Evolutionary conservation across 1,139 yeast genomes (phyloP).

Genomic region (Blastobotrys raffinosifermentans): DNA sequence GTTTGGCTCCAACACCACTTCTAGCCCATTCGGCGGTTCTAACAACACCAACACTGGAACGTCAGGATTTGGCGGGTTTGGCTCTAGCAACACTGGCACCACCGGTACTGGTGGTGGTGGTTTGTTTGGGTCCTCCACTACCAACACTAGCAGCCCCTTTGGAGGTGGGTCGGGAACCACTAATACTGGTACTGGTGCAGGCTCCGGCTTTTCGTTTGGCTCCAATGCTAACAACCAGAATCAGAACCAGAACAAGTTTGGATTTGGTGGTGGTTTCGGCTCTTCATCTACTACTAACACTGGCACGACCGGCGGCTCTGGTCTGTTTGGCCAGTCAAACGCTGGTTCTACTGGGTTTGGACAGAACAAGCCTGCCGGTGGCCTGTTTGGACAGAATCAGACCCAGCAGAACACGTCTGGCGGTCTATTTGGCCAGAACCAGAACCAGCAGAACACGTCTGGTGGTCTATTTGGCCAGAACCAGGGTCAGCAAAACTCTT

Average conservation of each 20-base stretch:
- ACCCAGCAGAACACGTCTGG: conserved; percentile 16
- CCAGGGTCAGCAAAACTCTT: conserved; percentile 11
- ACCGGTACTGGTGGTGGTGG: conserved; percentile 24
- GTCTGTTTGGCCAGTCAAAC: not conserved
- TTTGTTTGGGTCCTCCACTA: conserved; percentile 17
- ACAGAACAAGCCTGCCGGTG: conserved; percentile 26
- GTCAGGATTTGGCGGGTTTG: conserved; percentile 12
- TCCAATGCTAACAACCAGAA: conserved; percentile 18
- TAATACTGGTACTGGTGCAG: conserved; percentile 27
- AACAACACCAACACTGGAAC: conserved; percentile 7
- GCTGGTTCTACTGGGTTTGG: too few relatives aligned
- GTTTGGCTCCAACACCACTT: conserved; percentile 6
- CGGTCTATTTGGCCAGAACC: conserved; percentile 9
- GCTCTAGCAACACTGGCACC: conserved; percentile 11
- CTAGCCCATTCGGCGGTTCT: conserved; percentile 10
- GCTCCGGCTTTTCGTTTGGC: conserved; percentile 28
- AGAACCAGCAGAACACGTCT: conserved; percentile 16
- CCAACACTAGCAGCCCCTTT: conserved; percentile 14
- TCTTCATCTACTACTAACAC: conserved; percentile 24
- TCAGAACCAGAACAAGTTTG: conserved; percentile 8
- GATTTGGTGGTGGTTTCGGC: conserved; percentile 30
- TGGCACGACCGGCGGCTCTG: conserved; percentile 10
- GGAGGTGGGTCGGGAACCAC: conserved; percentile 10
- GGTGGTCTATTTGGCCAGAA: conserved; percentile 34
- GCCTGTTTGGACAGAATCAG: conserved; percentile 30